Percentiles rank a stretch among this genome's conserved stretches.
Conservation (phyloP, 768 basidiomycete genomes). For the Hebeloma cylindrosporum region DNA sequence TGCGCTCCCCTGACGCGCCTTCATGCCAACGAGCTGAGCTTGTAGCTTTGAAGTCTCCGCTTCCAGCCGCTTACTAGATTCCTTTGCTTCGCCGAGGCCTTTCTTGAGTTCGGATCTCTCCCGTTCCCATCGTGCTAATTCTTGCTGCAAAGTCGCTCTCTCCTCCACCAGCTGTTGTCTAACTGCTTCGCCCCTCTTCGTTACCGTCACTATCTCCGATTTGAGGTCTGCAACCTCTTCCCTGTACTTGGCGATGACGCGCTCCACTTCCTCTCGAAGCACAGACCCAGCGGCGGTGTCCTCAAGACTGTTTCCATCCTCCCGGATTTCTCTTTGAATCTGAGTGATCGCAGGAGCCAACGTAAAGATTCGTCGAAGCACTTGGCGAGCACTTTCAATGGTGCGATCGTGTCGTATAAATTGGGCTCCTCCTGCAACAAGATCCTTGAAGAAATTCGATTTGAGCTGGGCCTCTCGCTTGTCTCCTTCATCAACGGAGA, state of each 20-base stretch:
- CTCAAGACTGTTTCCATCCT: constrained; percentile 26
- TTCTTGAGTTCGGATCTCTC: too few species aligned
- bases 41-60: too few species aligned
- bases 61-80: too few species aligned
- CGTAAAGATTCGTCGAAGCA: constrained; percentile 32
- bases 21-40: too few species aligned
- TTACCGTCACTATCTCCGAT: too few species aligned
- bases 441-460: constrained; percentile 40
- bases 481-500: constrained; percentile 31
- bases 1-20: too few species aligned
- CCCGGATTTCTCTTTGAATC: constrained; percentile 18
- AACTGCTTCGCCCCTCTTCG: too few species aligned
- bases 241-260: constrained; percentile 3
- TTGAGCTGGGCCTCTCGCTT: constrained; percentile 39
- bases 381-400: constrained; percentile 26
- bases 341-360: constrained; percentile 7
- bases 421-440: constrained; percentile 39
- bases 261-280: constrained; percentile 6
- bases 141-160: too few species aligned
- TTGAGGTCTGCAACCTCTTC: too few species aligned
- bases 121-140: too few species aligned
- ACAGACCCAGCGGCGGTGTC: constrained; percentile 27
- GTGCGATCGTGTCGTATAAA: constrained; percentile 39
- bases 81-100: too few species aligned
- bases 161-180: too few species aligned